Evolutionary conservation across 2,329 filamentous ascomycete species (phyloP).

Genomic region (Botryotinia calthae): DNA sequence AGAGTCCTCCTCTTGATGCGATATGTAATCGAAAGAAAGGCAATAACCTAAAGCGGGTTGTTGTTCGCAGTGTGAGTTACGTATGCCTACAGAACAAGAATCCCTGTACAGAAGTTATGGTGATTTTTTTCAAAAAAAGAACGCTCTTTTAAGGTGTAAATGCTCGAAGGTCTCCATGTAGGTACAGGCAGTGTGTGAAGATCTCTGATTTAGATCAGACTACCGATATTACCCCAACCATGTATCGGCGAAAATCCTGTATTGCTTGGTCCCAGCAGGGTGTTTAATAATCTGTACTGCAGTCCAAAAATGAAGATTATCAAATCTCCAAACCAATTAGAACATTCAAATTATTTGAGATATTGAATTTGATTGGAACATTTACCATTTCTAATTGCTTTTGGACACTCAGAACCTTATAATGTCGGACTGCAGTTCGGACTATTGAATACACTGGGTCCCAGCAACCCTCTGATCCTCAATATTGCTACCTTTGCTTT

Average conservation of each 20-base stretch:
- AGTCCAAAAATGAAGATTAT: no score
- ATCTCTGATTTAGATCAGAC: not conserved
- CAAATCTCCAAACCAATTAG: no score
- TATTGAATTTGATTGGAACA: no score
- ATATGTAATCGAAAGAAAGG: not conserved
- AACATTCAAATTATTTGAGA: no score
- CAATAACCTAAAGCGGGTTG: not conserved
- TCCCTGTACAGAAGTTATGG: not conserved
- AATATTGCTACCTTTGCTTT: not conserved
- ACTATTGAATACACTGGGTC: not conserved
- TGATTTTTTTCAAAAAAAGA: not conserved
- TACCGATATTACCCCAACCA: not conserved
- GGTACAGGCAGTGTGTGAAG: not conserved
- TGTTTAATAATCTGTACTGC: no score
- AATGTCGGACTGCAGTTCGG: no score
- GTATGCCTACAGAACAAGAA: not conserved
- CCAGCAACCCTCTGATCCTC: not conserved
- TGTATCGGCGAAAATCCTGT: not conserved
- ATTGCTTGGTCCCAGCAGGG: not conserved
- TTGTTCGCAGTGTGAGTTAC: not conserved
- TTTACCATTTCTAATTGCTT: no score
- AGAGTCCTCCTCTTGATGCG: not conserved
- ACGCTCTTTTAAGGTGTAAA: not conserved
- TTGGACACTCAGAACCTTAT: no score
- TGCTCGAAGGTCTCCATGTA: not conserved